Conservation (phyloP, 108 stramenopile genomes). For the Skeletonema costatum region DNA sequence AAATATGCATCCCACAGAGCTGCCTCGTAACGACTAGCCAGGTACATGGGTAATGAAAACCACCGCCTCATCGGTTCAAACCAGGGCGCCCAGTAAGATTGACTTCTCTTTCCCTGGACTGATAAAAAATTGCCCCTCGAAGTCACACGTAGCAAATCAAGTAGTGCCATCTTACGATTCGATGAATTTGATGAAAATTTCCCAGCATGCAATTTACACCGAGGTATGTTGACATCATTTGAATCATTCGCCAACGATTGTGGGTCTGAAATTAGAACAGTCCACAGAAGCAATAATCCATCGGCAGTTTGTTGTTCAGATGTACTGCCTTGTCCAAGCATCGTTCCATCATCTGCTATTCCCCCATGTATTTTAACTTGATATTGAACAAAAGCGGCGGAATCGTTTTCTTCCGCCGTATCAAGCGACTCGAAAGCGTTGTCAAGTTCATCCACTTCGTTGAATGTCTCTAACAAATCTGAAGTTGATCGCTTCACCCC, state of each 20-base stretch:
- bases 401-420: slow-evolving; percentile 1
- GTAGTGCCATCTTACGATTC: slow-evolving; percentile 11
- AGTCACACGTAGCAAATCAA: slow-evolving; percentile 17
- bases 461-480: slow-evolving; percentile 29
- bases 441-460: slow-evolving; percentile 32
- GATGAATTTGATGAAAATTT: background rate
- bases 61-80: slow-evolving; percentile 69
- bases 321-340: slow-evolving; percentile 17
- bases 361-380: slow-evolving; percentile 1
- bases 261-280: slow-evolving; percentile 9
- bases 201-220: slow-evolving; percentile 10
- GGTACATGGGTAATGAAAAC: slow-evolving; percentile 78
- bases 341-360: slow-evolving; percentile 9
- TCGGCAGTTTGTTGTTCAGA: slow-evolving; percentile 24
- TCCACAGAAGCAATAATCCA: slow-evolving; percentile 24
- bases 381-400: background rate
- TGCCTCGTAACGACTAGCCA: slow-evolving; percentile 74
- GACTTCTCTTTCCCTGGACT: background rate
- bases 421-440: slow-evolving; percentile 7
- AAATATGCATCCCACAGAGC: slow-evolving; percentile 68
- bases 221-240: background rate
- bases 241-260: background rate
- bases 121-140: slow-evolving; percentile 40
- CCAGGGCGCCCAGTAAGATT: slow-evolving; percentile 53
- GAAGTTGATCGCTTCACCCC: slow-evolving; percentile 39